phyloP scores from a whole-genome alignment of 2,329 filamentous ascomycete species.

The Aspergillus novoparasiticus region DNA sequence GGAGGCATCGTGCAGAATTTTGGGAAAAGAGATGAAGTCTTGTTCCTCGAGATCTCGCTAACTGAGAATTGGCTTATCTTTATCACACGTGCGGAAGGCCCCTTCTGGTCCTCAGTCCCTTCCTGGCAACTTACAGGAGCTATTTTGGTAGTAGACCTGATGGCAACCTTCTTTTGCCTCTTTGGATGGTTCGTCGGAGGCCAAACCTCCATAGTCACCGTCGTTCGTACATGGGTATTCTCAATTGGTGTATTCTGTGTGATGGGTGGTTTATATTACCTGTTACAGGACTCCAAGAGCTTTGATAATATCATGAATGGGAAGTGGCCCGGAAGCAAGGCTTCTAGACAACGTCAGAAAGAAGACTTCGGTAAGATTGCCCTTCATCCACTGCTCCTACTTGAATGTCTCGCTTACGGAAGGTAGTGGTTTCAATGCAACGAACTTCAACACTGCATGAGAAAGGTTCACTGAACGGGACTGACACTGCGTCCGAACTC shows the following conservation, averaged over 20 bases:
- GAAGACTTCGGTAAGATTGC: conserved; percentile 80
- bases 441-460: conserved; percentile 91
- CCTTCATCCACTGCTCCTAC: conserved; percentile 3
- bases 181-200: conserved; percentile 78
- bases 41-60: conserved; percentile 88
- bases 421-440: conserved; percentile 79
- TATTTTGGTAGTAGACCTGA: conserved; percentile 77
- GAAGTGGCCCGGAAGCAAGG: conserved; percentile 75
- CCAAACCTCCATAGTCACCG: conserved; percentile 75
- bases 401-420: conserved; percentile 50
- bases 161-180: conserved; percentile 82
- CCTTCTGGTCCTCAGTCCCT: conserved; percentile 87
- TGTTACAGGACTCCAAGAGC: conserved; percentile 76
- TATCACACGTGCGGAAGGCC: conserved; percentile 89
- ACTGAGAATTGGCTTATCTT: conserved; percentile 97
- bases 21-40: conserved; percentile 75
- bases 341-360: conserved; percentile 76
- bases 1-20: conserved; percentile 90
- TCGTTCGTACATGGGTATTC: conserved; percentile 89
- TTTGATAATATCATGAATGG: conserved; percentile 95
- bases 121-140: conserved; percentile 82
- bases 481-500: conserved; percentile 6
- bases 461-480: conserved; percentile 55
- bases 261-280: conserved; percentile 76
- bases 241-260: conserved; percentile 87